Percentiles rank a stretch among this genome's conserved stretches.
Evolutionary conservation across 2,329 filamentous ascomycete genomes (phyloP).

Genomic region (Calonectria naviculata): DNA sequence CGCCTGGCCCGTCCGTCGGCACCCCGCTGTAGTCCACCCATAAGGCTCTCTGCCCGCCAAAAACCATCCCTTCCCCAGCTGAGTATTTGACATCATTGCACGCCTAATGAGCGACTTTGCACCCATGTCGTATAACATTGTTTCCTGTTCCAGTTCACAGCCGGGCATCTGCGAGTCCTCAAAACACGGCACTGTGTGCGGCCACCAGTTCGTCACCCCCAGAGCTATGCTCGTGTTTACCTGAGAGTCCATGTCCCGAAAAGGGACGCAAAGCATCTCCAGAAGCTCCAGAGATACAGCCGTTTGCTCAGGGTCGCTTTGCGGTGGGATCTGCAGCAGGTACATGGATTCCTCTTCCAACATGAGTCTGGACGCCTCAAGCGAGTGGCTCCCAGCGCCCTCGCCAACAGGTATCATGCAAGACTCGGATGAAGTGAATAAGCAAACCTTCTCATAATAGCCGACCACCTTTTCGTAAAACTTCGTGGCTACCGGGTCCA

Average conservation of each 20-base stretch:
- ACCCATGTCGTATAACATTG: background rate
- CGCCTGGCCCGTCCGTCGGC: background rate
- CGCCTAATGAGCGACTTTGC: background rate
- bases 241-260: background rate
- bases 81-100: background rate
- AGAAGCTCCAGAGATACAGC: background rate
- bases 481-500: background rate
- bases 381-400: background rate
- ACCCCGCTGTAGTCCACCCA: background rate
- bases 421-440: background rate
- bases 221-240: background rate
- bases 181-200: background rate
- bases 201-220: background rate
- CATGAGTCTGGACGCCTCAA: background rate
- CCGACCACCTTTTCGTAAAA: background rate
- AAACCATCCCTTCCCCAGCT: background rate
- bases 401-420: too few species aligned
- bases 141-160: background rate
- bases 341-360: background rate
- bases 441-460: background rate
- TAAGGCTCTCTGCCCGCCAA: background rate
- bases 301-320: background rate
- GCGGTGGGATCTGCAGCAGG: background rate
- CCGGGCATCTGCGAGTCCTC: background rate
- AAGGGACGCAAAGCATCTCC: background rate